These are phyloP conservation scores for Pezicula radicicola DNA, from an alignment of 2,329 filamentous ascomycete species.

Conservation along the genomic window DNA sequence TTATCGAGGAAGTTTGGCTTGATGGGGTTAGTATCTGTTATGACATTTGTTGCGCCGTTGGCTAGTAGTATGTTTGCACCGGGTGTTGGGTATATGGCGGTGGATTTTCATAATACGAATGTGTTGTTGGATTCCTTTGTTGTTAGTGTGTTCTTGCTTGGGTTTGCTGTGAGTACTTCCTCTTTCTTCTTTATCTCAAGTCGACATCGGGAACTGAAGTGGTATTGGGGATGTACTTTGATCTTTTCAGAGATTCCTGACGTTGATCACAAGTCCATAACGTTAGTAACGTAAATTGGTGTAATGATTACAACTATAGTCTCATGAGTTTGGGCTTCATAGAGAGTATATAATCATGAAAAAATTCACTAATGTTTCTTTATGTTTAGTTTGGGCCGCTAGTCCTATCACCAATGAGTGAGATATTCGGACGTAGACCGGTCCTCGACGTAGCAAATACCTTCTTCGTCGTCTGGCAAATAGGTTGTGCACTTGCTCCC, in stretches of 20 bases:
- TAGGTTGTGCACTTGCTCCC: conserved; percentile 61
- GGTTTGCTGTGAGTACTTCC: conserved; percentile 39
- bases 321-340: no score
- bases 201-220: no score
- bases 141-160: conserved; percentile 51
- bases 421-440: conserved; percentile 60
- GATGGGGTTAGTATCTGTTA: conserved; percentile 16
- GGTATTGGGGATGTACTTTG: no score
- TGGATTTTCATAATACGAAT: conserved; percentile 14
- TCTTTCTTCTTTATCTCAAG: neutral
- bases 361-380: no score
- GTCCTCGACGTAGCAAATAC: conserved; percentile 54
- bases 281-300: no score
- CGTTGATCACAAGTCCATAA: no score
- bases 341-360: no score
- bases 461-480: conserved; percentile 58
- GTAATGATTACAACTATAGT: no score
- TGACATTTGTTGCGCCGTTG: conserved; percentile 20
- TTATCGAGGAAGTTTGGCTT: neutral
- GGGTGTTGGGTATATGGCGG: conserved; percentile 24
- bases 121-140: conserved; percentile 11
- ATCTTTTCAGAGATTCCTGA: no score
- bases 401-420: conserved; percentile 54
- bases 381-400: conserved; percentile 44
- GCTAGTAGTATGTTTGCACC: conserved; percentile 41